These are phyloP conservation scores for Lipomyces orientalis DNA, from an alignment of 805 yeast species.

Conservation along the genomic window DNA sequence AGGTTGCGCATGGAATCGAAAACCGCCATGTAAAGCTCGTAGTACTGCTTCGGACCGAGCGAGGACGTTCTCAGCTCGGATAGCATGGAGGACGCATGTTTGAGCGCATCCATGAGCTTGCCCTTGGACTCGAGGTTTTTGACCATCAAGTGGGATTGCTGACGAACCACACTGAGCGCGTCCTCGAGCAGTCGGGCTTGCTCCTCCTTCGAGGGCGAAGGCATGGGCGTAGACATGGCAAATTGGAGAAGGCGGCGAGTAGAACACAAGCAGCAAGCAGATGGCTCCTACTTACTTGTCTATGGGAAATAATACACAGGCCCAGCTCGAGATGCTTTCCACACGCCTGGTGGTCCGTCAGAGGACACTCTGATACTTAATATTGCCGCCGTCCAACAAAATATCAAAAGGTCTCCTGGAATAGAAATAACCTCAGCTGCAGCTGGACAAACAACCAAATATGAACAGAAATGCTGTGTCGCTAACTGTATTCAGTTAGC, in stretches of 20 bases:
- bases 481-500: background rate
- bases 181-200: slow-evolving; percentile 49
- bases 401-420: background rate
- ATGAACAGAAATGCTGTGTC: too few relatives aligned
- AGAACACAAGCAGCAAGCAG: background rate
- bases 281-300: background rate
- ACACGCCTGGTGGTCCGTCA: background rate
- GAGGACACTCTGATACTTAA: background rate
- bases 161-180: slow-evolving; percentile 60
- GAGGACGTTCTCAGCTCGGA: slow-evolving; percentile 78
- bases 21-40: slow-evolving; percentile 77
- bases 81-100: slow-evolving; percentile 81
- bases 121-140: slow-evolving; percentile 71
- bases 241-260: background rate
- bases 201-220: slow-evolving; percentile 38
- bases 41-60: slow-evolving; percentile 87
- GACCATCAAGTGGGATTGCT: slow-evolving; percentile 77
- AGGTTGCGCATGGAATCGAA: slow-evolving; percentile 80
- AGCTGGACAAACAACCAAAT: background rate
- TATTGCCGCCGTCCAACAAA: background rate
- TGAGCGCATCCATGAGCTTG: slow-evolving; percentile 82
- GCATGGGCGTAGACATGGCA: slow-evolving; percentile 35
- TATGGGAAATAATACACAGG: background rate
- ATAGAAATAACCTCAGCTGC: background rate
- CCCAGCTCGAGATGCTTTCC: slow-evolving; percentile 3